Evolutionary conservation across 2,329 filamentous ascomycete genomes (phyloP).

Genomic region (Xylariaceae sp.): DNA sequence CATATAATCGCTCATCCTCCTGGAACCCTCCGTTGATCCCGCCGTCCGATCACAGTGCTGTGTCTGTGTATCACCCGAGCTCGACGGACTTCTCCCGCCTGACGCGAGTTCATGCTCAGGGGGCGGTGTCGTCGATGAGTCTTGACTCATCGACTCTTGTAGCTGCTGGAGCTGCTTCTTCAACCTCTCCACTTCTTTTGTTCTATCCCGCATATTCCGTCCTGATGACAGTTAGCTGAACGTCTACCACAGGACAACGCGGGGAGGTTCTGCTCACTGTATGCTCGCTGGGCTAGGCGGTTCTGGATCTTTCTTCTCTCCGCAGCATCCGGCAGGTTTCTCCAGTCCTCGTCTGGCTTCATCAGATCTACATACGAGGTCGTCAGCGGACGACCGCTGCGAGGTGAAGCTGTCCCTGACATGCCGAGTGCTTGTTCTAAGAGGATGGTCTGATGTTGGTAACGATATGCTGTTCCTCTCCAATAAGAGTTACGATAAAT

Average conservation of each 20-base stretch:
- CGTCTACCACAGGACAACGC: neutral
- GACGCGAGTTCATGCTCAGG: conserved; percentile 24
- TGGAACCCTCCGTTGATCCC: conserved; percentile 14
- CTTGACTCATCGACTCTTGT: conserved; percentile 23
- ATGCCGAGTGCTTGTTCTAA: conserved; percentile 9
- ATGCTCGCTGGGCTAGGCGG: conserved; percentile 29
- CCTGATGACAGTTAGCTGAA: conserved; percentile 16
- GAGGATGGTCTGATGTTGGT: too few relatives aligned
- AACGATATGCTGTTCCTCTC: too few relatives aligned
- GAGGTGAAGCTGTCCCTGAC: conserved; percentile 26
- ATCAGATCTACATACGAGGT: conserved; percentile 30
- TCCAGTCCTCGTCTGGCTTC: conserved; percentile 32
- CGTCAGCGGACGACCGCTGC: conserved; percentile 28
- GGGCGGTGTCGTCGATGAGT: conserved; percentile 23
- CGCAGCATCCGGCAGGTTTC: conserved; percentile 28
- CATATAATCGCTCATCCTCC: conserved; percentile 23
- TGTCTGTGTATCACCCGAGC: conserved; percentile 17
- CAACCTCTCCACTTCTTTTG: conserved; percentile 29
- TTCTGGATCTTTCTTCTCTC: conserved; percentile 32
- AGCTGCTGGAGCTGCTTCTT: conserved; percentile 30
- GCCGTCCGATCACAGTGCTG: conserved; percentile 12
- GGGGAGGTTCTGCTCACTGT: conserved; percentile 23
- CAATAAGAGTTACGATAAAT: too few relatives aligned
- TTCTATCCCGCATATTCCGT: conserved; percentile 29
- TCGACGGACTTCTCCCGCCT: conserved; percentile 21